Conservation (phyloP, 2,329 filamentous ascomycete genomes). For the Spiromastix sp. region DNA sequence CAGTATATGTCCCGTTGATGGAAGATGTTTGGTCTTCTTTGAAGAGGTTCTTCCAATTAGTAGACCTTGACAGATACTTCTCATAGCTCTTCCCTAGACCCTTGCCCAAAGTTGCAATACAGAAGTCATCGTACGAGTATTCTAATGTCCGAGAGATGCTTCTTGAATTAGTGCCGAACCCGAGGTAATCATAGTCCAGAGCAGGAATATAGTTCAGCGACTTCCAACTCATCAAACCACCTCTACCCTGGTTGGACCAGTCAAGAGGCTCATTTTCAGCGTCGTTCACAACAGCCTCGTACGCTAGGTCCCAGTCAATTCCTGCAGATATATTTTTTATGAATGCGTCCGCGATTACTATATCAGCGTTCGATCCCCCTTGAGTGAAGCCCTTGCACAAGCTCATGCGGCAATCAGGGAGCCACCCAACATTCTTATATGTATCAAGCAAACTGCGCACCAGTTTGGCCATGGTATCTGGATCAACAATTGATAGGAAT, state of each 20-base stretch:
- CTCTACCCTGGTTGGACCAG: constrained; percentile 61
- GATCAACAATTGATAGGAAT: constrained; percentile 58
- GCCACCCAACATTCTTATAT: constrained; percentile 58
- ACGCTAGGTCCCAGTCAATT: constrained; percentile 59
- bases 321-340: constrained; percentile 55
- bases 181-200: constrained; percentile 57
- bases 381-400: constrained; percentile 64
- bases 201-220: constrained; percentile 59
- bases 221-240: constrained; percentile 64
- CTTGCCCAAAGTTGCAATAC: constrained; percentile 52
- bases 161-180: constrained; percentile 59
- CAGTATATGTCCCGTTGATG: constrained; percentile 49
- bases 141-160: constrained; percentile 64
- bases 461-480: constrained; percentile 53
- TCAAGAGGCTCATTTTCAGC: constrained; percentile 60
- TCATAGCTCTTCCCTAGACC: constrained; percentile 45
- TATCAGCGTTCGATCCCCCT: constrained; percentile 64
- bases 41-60: constrained; percentile 61
- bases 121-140: constrained; percentile 69
- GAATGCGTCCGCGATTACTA: constrained; percentile 56
- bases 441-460: constrained; percentile 61
- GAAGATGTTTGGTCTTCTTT: constrained; percentile 49
- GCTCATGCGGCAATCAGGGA: constrained; percentile 70
- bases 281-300: constrained; percentile 61
- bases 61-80: constrained; percentile 50